Conservation (phyloP, 1,139 yeast genomes). For the Meyerozyma sp. region DNA sequence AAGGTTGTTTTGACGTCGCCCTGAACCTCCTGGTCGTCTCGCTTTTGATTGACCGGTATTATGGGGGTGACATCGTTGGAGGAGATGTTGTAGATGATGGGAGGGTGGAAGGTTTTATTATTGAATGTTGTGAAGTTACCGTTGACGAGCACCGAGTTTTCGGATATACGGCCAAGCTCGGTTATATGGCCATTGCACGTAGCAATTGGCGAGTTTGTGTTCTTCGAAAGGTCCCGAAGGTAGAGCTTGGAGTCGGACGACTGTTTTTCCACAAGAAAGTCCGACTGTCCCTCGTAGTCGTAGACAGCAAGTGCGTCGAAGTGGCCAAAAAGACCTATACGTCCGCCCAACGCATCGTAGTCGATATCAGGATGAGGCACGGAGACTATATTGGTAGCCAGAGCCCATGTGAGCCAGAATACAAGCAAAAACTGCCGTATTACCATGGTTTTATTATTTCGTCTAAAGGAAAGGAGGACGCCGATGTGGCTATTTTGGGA, state of each 20-base stretch:
- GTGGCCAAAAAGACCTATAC: constrained; percentile 60
- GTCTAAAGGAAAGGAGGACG: not conserved
- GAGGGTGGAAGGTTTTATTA: constrained; percentile 35
- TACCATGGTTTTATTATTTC: not conserved
- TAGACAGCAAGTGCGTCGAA: constrained; percentile 60
- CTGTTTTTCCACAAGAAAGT: constrained; percentile 9
- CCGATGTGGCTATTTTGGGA: too few species aligned
- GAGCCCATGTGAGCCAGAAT: not conserved
- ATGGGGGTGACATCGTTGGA: constrained; percentile 38
- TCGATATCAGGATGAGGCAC: constrained; percentile 26
- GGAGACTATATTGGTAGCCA: constrained; percentile 6
- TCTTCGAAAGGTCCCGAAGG: constrained; percentile 23
- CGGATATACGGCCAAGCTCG: constrained; percentile 21
- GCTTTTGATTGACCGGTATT: constrained; percentile 14
- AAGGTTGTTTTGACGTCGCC: constrained; percentile 54
- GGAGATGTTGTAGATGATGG: constrained; percentile 51
- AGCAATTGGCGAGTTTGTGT: constrained; percentile 26
- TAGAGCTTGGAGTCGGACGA: constrained; percentile 18
- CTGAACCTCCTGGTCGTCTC: constrained; percentile 22
- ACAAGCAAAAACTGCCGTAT: not conserved
- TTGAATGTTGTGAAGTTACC: constrained; percentile 38
- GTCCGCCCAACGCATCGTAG: constrained; percentile 28
- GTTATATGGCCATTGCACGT: constrained; percentile 27
- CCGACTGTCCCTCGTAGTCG: constrained; percentile 26
- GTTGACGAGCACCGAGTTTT: constrained; percentile 35